Percentiles rank a stretch among this genome's conserved stretches.
phyloP scores from a whole-genome alignment of 2,329 filamentous ascomycete species.

The Malbranchea cinnamomea region DNA sequence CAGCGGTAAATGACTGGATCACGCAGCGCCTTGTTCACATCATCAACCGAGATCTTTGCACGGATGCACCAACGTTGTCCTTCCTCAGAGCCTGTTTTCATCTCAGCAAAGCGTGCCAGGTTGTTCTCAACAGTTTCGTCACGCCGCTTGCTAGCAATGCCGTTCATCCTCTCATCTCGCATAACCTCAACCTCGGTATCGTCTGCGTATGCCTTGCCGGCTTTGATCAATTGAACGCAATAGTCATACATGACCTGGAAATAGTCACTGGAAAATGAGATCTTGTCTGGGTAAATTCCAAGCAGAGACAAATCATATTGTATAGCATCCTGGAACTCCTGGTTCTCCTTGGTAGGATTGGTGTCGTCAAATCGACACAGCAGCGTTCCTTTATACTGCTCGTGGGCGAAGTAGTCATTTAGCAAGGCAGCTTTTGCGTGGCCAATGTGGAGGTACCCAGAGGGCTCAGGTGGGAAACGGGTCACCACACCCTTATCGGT shows the following conservation, averaged over 20 bases:
- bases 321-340: slow-evolving; percentile 89
- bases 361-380: slow-evolving; percentile 93
- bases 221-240: slow-evolving; percentile 68
- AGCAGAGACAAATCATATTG: slow-evolving; percentile 81
- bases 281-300: slow-evolving; percentile 75
- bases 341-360: slow-evolving; percentile 93
- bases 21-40: slow-evolving; percentile 88
- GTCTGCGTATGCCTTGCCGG: slow-evolving; percentile 83
- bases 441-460: slow-evolving; percentile 36
- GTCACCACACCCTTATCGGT: slow-evolving; percentile 19
- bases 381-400: slow-evolving; percentile 80
- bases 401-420: slow-evolving; percentile 93
- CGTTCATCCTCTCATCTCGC: slow-evolving; percentile 69
- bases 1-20: slow-evolving; percentile 97
- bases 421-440: slow-evolving; percentile 88
- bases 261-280: slow-evolving; percentile 89
- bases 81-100: slow-evolving; percentile 72
- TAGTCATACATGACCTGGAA: slow-evolving; percentile 84
- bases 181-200: slow-evolving; percentile 85
- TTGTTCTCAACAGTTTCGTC: slow-evolving; percentile 70
- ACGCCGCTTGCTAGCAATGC: slow-evolving; percentile 66
- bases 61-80: slow-evolving; percentile 81
- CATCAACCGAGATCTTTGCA: slow-evolving; percentile 81
- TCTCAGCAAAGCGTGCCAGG: slow-evolving; percentile 74
- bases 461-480: slow-evolving; percentile 22